Conservation (phyloP, 176 grass and related monocot species). For the Elymus sibiricus region DNA sequence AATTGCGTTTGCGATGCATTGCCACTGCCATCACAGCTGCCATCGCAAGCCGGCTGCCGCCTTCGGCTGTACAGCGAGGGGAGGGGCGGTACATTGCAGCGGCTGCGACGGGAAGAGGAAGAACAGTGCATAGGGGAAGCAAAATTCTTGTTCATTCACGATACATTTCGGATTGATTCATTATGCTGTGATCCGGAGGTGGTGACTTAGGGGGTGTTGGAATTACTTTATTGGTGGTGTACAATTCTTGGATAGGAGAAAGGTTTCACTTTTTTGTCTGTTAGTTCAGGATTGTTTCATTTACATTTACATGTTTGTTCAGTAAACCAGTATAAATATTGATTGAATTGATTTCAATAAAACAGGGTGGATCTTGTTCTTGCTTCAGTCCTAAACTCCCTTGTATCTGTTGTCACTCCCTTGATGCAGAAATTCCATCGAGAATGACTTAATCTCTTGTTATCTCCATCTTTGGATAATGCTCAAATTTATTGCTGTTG, state of each 20-base stretch:
- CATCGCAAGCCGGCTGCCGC: constrained; percentile 32
- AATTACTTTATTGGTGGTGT: constrained; percentile 64
- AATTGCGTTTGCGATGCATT: constrained; percentile 29
- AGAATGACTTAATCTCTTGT: background rate
- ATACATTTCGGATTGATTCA: constrained; percentile 58
- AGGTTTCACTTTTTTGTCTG: constrained; percentile 45
- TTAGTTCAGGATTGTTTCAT: constrained; percentile 51
- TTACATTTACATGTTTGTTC: constrained; percentile 36
- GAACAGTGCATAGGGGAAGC: constrained; percentile 28
- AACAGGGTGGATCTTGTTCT: background rate
- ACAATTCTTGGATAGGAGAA: constrained; percentile 65
- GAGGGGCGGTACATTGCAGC: constrained; percentile 34
- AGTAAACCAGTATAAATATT: constrained; percentile 32
- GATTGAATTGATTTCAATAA: constrained; percentile 47
- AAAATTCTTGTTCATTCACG: constrained; percentile 44
- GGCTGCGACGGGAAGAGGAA: background rate
- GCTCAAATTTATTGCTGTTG: background rate
- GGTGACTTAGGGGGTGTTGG: constrained; percentile 17
- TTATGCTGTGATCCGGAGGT: constrained; percentile 25
- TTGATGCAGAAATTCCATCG: background rate
- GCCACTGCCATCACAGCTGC: constrained; percentile 21
- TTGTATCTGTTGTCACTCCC: background rate
- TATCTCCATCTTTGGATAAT: background rate
- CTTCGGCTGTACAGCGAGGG: constrained; percentile 59
- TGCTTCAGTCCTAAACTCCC: background rate